Conservation (phyloP, 2,329 filamentous ascomycete species). For the Sarocladium brachiariae region DNA sequence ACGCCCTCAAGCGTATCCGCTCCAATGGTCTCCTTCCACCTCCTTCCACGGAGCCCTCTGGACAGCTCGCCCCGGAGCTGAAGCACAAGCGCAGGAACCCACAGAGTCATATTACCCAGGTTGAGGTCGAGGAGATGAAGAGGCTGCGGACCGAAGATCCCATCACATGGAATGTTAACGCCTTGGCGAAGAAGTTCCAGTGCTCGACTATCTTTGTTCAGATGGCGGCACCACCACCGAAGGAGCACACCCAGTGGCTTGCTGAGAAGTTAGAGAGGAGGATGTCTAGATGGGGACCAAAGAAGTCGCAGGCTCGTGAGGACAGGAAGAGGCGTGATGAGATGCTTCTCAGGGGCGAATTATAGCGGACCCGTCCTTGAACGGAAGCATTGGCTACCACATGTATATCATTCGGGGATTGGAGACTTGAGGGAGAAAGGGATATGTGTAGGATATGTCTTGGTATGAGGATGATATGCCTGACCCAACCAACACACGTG, state of each 20-base stretch:
- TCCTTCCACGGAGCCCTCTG: conserved; percentile 15
- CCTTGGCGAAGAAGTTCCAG: conserved; percentile 46
- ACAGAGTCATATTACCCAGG: conserved; percentile 44
- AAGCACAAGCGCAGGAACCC: conserved; percentile 28
- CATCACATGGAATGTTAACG: conserved; percentile 44
- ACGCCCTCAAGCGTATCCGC: conserved; percentile 39
- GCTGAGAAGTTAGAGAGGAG: conserved; percentile 38
- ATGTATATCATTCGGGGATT: background rate
- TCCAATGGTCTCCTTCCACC: conserved; percentile 31
- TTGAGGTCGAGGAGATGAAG: conserved; percentile 55
- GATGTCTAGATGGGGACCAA: conserved; percentile 51
- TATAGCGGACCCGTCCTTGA: conserved; percentile 27
- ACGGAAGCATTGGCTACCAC: background rate
- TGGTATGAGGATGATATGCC: background rate
- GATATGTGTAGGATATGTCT: conserved; percentile 6
- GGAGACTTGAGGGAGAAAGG: background rate
- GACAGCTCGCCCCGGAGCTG: background rate
- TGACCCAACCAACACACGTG: background rate
- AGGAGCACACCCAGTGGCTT: conserved; percentile 40
- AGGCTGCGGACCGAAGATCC: conserved; percentile 47
- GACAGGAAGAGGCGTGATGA: conserved; percentile 47
- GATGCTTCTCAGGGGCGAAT: conserved; percentile 44
- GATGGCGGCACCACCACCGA: conserved; percentile 46
- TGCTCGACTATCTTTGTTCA: conserved; percentile 52
- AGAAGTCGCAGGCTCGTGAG: conserved; percentile 45